phyloP scores from a whole-genome alignment of 306 rosid species.

The Castanea crenata region DNA sequence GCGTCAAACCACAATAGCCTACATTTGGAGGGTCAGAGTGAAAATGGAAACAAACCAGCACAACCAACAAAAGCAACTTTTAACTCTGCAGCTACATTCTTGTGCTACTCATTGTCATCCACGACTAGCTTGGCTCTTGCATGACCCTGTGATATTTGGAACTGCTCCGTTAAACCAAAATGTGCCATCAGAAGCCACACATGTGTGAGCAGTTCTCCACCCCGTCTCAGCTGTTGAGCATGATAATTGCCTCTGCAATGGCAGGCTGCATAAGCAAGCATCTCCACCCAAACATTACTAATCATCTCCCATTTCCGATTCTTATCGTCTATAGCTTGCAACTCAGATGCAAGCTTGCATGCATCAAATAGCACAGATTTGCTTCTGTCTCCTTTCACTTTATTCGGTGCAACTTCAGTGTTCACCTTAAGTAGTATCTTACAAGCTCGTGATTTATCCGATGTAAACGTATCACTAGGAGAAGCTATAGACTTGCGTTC shows the following conservation, averaged over 20 bases:
- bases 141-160: not conserved
- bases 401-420: not conserved
- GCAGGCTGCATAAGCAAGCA: not conserved
- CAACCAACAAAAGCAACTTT: too few species aligned
- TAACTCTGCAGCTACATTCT: too few species aligned
- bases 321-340: not conserved
- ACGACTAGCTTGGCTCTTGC: not conserved
- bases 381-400: not conserved
- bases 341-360: not conserved
- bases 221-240: not conserved
- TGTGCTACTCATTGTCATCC: not conserved
- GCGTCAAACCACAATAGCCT: too few species aligned
- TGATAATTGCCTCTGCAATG: not conserved
- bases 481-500: not conserved
- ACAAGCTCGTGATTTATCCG: not conserved
- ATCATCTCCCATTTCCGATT: not conserved
- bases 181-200: constrained; percentile 13
- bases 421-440: not conserved
- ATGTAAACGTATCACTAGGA: too few species aligned
- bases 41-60: too few species aligned
- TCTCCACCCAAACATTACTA: not conserved
- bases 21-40: too few species aligned
- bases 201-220: constrained; percentile 9
- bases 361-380: not conserved
- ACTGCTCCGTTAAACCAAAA: not conserved